Percentiles rank a stretch among this genome's conserved stretches.
phyloP scores from a whole-genome alignment of 371 early-diverging fungal species.

The Mucor lusitanicus region DNA sequence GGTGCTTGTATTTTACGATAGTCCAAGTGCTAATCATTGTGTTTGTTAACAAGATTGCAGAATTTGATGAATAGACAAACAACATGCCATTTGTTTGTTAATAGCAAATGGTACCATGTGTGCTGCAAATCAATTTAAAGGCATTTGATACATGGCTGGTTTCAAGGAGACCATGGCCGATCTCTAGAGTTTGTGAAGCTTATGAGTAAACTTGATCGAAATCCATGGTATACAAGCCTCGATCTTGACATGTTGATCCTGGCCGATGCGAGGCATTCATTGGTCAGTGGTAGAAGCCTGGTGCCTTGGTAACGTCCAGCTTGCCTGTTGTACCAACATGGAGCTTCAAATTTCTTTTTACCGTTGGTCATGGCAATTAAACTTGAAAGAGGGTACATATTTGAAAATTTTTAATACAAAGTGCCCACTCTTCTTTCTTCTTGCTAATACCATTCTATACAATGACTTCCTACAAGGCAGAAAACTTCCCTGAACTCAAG shows the following conservation, averaged over 20 bases:
- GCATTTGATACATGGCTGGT: too few relatives aligned
- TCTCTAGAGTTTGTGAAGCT: too few relatives aligned
- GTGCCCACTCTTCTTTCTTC: not conserved
- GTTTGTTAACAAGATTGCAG: not conserved
- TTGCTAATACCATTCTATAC: not conserved
- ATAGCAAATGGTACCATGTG: too few relatives aligned
- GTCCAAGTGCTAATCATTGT: not conserved
- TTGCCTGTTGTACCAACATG: not conserved
- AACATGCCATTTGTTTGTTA: too few relatives aligned
- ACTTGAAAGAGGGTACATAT: not conserved
- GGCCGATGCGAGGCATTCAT: not conserved
- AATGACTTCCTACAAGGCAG: slow-evolving; percentile 21
- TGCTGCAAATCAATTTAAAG: too few relatives aligned
- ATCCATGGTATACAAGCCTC: not conserved
- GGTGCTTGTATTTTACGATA: not conserved
- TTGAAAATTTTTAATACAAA: not conserved
- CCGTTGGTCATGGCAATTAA: not conserved
- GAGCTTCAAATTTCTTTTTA: not conserved
- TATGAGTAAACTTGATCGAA: not conserved
- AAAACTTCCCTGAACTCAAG: slow-evolving; percentile 79
- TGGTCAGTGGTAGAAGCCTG: not conserved
- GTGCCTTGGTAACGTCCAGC: not conserved
- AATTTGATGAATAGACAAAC: too few relatives aligned
- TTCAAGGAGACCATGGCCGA: too few relatives aligned
- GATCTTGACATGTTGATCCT: not conserved